Percentiles rank a stretch among this genome's conserved stretches.
Evolutionary conservation across 164 flowering plant species (phyloP).

Genomic region (Paratinospora sagittata): DNA sequence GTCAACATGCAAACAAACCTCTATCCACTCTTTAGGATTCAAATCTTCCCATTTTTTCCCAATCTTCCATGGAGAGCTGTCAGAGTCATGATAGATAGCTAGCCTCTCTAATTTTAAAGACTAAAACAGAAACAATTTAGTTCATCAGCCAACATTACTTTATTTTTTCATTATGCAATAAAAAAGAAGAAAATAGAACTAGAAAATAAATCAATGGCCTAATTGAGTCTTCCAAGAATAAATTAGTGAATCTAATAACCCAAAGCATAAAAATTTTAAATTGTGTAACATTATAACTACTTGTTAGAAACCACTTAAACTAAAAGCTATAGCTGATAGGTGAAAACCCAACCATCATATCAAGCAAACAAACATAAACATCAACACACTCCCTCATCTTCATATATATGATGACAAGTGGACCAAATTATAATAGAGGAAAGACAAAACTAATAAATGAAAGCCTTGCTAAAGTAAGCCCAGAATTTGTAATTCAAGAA

Average conservation of each 20-base stretch:
- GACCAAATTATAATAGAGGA: too few relatives aligned
- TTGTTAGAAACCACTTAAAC: too few relatives aligned
- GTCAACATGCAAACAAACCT: constrained; percentile 46
- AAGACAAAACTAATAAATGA: too few relatives aligned
- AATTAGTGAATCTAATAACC: too few relatives aligned
- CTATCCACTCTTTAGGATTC: constrained; percentile 82
- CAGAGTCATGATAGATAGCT: constrained; percentile 89
- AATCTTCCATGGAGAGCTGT: constrained; percentile 69
- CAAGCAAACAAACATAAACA: too few relatives aligned
- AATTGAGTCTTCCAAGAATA: background rate
- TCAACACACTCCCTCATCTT: too few relatives aligned
- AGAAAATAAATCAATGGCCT: background rate
- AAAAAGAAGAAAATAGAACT: background rate
- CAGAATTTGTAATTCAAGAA: background rate
- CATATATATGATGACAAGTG: too few relatives aligned
- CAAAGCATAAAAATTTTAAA: too few relatives aligned
- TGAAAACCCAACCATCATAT: too few relatives aligned
- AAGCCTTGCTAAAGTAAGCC: too few relatives aligned
- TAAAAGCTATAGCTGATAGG: too few relatives aligned
- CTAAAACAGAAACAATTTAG: constrained; percentile 32
- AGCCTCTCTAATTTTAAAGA: constrained; percentile 96
- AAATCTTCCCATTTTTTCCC: constrained; percentile 89
- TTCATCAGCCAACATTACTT: constrained; percentile 1
- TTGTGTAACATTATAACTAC: too few relatives aligned
- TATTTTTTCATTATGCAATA: background rate